Evolutionary conservation across 2,329 filamentous ascomycete species (phyloP), one percentile per base, ranked within the genome.

Genomic region (Cryphonectria nitschkei): DNA sequence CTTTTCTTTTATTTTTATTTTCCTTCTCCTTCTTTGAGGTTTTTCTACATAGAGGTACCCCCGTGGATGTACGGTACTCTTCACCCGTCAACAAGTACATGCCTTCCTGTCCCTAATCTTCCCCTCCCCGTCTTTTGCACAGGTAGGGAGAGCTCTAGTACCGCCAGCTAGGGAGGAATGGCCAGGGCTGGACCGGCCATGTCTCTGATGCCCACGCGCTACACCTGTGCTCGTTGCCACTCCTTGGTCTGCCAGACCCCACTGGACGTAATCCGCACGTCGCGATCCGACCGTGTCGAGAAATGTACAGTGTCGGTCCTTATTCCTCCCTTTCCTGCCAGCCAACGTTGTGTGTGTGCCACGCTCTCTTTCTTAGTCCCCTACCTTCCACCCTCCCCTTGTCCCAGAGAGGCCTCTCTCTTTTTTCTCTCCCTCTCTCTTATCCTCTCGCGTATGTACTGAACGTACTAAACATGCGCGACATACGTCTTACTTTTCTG

Each of bases 401-500:
- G 63, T 56, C 26, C 37, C 6, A 26, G 22, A 39, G 54, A 14
- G 22, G 22, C 41, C 58, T 62, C 37, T 58, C 8, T 29, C 26
- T 14, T 39, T 34, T 2, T 39, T 39, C 34, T 37, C 34, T 37
- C 34, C 34, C 5, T 39, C 37, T 39, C 37, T 39, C 37, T 39
- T 6, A 4, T 4, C 6, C 37, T 39, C 50, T 16, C 19, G 41
- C 26, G 66, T 34, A 34, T 34, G 34, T 34, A 34, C 34, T 34
- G 2, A 34, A 34, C 34, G 41, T 34, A 52, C 58, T 58, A 66
- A 73, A 54, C 72, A 73, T 72, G 69, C 70, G 72, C 70, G 70
- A 72, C 68, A 70, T 67, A 67, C 72, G 72, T 73, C 72, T 73
- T 72, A 72, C 72, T 73, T 72, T 72, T 73, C 69, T 72, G 69